phyloP scores from a whole-genome alignment of 441 rosid species.

The Mallotus repandus region DNA sequence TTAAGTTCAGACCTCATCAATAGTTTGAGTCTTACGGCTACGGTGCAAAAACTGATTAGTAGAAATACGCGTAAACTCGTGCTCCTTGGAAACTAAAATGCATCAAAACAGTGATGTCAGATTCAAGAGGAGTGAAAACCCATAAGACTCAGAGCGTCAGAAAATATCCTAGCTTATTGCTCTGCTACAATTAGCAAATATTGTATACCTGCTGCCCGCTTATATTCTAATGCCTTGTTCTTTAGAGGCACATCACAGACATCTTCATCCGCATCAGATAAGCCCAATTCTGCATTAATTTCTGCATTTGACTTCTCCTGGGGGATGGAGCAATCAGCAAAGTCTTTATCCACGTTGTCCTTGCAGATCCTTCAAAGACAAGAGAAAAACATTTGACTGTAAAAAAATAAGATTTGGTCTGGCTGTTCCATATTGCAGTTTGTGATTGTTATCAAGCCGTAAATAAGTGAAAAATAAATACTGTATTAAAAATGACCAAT shows the following conservation, averaged over 20 bases:
- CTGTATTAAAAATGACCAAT: background rate
- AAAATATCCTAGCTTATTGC: conserved; percentile 12
- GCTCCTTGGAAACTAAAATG: conserved; percentile 54
- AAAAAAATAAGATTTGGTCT: too few species aligned
- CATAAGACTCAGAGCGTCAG: conserved; percentile 17
- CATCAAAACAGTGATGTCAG: conserved; percentile 24
- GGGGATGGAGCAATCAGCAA: conserved; percentile 71
- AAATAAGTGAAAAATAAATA: background rate
- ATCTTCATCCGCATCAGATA: conserved; percentile 90
- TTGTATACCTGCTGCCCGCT: conserved; percentile 46
- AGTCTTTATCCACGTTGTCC: conserved; percentile 67
- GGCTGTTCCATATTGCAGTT: background rate
- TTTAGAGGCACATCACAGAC: conserved; percentile 49
- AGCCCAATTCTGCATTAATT: conserved; percentile 86
- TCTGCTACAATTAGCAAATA: conserved; percentile 20
- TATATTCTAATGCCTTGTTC: conserved; percentile 47
- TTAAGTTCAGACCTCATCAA: conserved; percentile 76
- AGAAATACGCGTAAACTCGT: conserved; percentile 58
- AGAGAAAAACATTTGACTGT: background rate
- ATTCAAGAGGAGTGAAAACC: conserved; percentile 11
- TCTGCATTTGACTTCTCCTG: conserved; percentile 97
- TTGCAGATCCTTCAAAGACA: conserved; percentile 65
- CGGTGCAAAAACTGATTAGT: conserved; percentile 87
- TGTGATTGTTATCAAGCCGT: background rate
- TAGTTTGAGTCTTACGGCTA: conserved; percentile 77